Conservation (phyloP, 768 basidiomycete species). For the Gymnopilus dilepis region DNA sequence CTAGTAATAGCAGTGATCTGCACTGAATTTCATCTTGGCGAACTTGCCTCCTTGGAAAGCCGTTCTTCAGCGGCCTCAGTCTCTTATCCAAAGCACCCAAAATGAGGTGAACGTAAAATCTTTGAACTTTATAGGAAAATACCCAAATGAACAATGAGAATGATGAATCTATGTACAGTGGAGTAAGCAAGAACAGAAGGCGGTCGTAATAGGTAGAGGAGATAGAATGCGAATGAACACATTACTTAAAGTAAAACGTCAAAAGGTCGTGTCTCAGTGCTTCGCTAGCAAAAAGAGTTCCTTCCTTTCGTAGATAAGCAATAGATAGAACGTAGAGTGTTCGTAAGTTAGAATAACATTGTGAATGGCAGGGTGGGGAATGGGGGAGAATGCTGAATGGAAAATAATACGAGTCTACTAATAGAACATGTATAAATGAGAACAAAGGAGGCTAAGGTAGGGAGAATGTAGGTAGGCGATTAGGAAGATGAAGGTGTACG, state of each 20-base stretch:
- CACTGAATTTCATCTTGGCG: too few species aligned
- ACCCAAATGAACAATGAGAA: background rate
- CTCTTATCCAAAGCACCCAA: too few species aligned
- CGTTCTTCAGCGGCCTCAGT: too few species aligned
- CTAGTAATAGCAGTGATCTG: too few species aligned
- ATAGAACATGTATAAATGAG: background rate
- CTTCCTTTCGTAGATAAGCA: conserved; percentile 3
- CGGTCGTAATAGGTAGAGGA: background rate
- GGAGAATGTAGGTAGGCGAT: conserved; percentile 1
- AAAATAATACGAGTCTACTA: background rate
- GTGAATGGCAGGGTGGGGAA: conserved; percentile 7
- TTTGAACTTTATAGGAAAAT: background rate
- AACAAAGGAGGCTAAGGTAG: conserved; percentile 5
- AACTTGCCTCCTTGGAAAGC: too few species aligned
- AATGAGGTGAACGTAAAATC: background rate
- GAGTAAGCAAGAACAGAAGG: background rate
- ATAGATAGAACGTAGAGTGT: background rate
- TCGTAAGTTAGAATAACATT: conserved; percentile 1
- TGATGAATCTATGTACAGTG: too few species aligned
- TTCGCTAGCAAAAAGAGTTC: conserved; percentile 1
- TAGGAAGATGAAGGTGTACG: background rate
- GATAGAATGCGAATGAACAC: conserved; percentile 1
- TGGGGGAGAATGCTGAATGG: conserved; percentile 5
- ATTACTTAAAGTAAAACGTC: conserved; percentile 1
- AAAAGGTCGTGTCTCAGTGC: background rate